phyloP scores from a whole-genome alignment of 2,329 filamentous ascomycete species.

The Aspergillus brasiliensis region DNA sequence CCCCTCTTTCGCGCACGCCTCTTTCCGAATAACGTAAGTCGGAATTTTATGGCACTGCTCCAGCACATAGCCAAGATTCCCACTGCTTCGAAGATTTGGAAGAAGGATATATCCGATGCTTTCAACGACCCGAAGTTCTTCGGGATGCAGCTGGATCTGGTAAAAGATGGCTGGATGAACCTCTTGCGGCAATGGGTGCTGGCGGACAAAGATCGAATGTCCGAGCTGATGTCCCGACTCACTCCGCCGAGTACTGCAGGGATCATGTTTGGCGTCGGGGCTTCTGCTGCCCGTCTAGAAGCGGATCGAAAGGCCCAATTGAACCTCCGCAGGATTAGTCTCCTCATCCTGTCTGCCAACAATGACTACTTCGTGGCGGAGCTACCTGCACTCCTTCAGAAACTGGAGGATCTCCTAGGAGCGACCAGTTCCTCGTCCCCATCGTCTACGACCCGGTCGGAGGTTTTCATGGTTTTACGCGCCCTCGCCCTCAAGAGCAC shows the following conservation, averaged over 20 bases:
- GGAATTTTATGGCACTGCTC: conserved; percentile 70
- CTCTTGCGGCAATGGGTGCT: conserved; percentile 82
- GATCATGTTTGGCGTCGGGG: conserved; percentile 98
- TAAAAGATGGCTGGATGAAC: conserved; percentile 76
- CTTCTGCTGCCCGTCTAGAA: conserved; percentile 88
- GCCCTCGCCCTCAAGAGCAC: conserved; percentile 79
- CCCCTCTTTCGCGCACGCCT: conserved; percentile 80
- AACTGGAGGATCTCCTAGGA: conserved; percentile 79
- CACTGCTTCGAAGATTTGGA: conserved; percentile 85
- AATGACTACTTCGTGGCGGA: conserved; percentile 80
- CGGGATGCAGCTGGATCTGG: conserved; percentile 64
- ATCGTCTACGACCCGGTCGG: conserved; percentile 83
- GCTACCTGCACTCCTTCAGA: conserved; percentile 73
- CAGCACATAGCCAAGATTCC: conserved; percentile 75
- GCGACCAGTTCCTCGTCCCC: conserved; percentile 88
- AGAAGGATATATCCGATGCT: conserved; percentile 85
- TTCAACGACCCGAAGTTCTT: conserved; percentile 92
- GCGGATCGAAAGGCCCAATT: conserved; percentile 91
- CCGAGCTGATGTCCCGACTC: conserved; percentile 77
- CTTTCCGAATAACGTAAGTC: conserved; percentile 83
- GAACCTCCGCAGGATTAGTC: conserved; percentile 78
- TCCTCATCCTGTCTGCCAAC: conserved; percentile 74
- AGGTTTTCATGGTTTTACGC: conserved; percentile 85
- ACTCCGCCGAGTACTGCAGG: conserved; percentile 86
- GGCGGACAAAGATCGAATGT: conserved; percentile 83